These are phyloP conservation scores for Scheffersomyces titani DNA, from an alignment of 1,139 yeast genomes.

Conservation along the genomic window DNA sequence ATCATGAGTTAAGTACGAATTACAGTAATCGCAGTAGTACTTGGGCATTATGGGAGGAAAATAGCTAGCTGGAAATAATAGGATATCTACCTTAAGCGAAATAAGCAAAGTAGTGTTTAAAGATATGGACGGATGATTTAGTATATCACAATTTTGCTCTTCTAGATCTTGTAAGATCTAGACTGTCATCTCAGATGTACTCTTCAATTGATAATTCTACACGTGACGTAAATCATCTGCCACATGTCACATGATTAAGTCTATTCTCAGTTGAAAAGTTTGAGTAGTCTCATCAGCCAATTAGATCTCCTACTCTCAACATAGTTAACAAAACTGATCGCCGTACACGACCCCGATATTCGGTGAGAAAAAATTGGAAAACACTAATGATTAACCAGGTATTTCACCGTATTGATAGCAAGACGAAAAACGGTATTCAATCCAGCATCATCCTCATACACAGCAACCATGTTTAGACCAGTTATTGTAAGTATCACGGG, in stretches of 20 bases:
- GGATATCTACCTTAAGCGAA: no score
- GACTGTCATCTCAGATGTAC: neutral
- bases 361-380: constrained; percentile 17
- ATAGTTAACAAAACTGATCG: neutral
- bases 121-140: neutral
- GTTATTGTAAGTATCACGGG: constrained; percentile 30
- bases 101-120: neutral
- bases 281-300: constrained; percentile 6
- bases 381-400: constrained; percentile 2
- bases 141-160: neutral
- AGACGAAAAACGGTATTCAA: constrained; percentile 1
- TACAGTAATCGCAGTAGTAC: constrained; percentile 87
- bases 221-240: neutral
- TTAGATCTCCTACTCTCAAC: constrained; percentile 7
- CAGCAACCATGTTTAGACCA: constrained; percentile 41
- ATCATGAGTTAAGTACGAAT: constrained; percentile 84
- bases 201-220: neutral
- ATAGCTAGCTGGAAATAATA: neutral
- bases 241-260: neutral
- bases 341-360: constrained; percentile 19
- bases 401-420: neutral
- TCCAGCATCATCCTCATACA: constrained; percentile 1
- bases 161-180: neutral
- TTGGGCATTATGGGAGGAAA: constrained; percentile 39
- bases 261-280: no score